Conservation (phyloP, 2,329 filamentous ascomycete species). For the Colletotrichum falcatum region DNA sequence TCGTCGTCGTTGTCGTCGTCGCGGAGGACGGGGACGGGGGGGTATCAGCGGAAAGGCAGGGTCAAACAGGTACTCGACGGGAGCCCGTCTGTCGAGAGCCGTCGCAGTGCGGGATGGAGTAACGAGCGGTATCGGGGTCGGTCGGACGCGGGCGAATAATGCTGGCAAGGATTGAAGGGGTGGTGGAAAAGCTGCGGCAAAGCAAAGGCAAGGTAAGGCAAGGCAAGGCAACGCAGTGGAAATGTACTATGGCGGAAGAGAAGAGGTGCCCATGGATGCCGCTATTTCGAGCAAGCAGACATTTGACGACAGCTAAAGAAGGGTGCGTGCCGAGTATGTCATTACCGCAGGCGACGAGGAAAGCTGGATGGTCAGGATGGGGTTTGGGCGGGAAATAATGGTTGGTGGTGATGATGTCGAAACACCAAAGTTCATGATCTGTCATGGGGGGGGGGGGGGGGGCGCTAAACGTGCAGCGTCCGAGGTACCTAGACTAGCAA, state of each 20-base stretch:
- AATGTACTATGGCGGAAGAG: conserved; percentile 34
- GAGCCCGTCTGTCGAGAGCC: neutral
- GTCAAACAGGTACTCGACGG: neutral
- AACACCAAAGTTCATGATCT: conserved; percentile 26
- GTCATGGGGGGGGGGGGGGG: conserved; percentile 7
- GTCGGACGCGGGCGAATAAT: neutral
- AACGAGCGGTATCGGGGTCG: conserved; percentile 25
- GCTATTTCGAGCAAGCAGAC: conserved; percentile 28
- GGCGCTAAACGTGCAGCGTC: neutral
- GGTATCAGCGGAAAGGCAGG: neutral
- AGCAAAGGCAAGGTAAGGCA: conserved; percentile 2
- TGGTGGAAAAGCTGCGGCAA: conserved; percentile 20
- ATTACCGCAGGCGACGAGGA: conserved; percentile 14
- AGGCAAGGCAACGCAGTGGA: conserved; percentile 26
- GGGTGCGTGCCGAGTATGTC: conserved; percentile 9
- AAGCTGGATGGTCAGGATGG: neutral
- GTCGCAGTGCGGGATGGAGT: neutral
- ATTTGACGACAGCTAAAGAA: conserved; percentile 24
- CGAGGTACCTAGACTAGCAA: too few species aligned
- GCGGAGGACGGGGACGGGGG: too few species aligned
- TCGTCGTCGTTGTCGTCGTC: too few species aligned
- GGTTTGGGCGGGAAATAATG: neutral
- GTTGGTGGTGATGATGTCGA: conserved; percentile 12
- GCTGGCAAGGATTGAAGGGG: conserved; percentile 28
- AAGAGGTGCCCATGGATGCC: conserved; percentile 37